phyloP scores from a whole-genome alignment of 2,329 filamentous ascomycete genomes.

The Trichoderma arundinaceum region DNA sequence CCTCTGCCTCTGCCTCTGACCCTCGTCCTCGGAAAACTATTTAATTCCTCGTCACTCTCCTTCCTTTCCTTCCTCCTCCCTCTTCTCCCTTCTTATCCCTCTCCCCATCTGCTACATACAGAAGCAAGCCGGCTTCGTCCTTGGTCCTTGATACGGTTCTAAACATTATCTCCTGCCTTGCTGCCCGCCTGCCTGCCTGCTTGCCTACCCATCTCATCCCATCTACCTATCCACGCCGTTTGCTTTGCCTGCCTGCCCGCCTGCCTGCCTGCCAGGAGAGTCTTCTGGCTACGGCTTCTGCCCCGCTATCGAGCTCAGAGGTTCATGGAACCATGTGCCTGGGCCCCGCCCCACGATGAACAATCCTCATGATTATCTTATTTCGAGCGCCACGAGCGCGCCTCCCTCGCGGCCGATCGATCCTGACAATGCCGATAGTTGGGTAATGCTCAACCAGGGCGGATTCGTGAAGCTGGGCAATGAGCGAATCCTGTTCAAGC shows the following conservation, averaged over 20 bases:
- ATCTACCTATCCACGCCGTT: no score
- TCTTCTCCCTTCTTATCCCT: not conserved
- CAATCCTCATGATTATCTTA: conserved; percentile 51
- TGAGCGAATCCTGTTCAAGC: conserved; percentile 81
- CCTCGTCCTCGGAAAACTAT: conserved; percentile 12
- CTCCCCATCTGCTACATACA: not conserved
- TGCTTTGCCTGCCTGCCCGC: not conserved
- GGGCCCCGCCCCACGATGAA: conserved; percentile 47
- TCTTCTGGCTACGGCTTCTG: conserved; percentile 33
- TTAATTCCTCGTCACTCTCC: conserved; percentile 20
- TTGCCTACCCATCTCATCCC: no score
- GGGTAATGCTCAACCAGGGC: conserved; percentile 88
- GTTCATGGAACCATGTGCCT: conserved; percentile 44
- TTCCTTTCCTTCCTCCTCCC: conserved; percentile 18
- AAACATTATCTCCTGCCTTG: not conserved
- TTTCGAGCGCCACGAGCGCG: conserved; percentile 46
- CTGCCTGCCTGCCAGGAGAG: conserved; percentile 31
- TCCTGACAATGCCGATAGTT: conserved; percentile 66
- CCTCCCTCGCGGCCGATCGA: conserved; percentile 46
- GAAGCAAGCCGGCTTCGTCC: conserved; percentile 1
- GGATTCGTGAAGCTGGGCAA: conserved; percentile 84
- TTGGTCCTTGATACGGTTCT: not conserved
- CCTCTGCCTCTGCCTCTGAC: not conserved
- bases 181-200: conserved; percentile 2
- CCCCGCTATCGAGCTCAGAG: conserved; percentile 29